A percentile compares a stretch with the other conserved stretches of the same genome.
Conservation (phyloP, 306 rosid species). For the Malus fusca region DNA sequence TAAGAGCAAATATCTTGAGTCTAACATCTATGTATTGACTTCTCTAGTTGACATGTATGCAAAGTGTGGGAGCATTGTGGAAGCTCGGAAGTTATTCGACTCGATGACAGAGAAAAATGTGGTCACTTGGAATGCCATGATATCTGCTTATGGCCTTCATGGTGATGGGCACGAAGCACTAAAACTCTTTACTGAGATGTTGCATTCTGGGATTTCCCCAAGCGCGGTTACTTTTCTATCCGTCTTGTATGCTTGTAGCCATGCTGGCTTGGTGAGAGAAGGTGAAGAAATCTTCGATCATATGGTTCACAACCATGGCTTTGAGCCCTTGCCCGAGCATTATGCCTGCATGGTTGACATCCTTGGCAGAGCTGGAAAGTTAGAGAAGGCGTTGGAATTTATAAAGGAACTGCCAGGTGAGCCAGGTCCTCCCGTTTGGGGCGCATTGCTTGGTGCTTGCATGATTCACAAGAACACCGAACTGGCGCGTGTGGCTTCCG, state of each 20-base stretch:
- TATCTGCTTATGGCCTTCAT: slow-evolving; percentile 90
- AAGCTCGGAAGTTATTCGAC: slow-evolving; percentile 71
- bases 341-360: slow-evolving; percentile 98
- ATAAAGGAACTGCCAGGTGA: slow-evolving; percentile 69
- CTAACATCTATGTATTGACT: slow-evolving; percentile 64
- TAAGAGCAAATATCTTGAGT: slow-evolving; percentile 59
- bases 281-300: slow-evolving; percentile 63
- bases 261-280: slow-evolving; percentile 80
- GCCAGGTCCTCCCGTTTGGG: slow-evolving; percentile 90
- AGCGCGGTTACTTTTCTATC: slow-evolving; percentile 74
- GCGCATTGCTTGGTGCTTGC: slow-evolving; percentile 87
- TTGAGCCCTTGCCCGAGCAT: slow-evolving; percentile 72
- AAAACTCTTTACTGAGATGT: slow-evolving; percentile 64
- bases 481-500: slow-evolving; percentile 68
- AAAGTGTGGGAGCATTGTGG: slow-evolving; percentile 74
- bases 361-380: slow-evolving; percentile 79
- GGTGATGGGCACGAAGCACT: slow-evolving; percentile 81
- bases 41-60: slow-evolving; percentile 92
- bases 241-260: slow-evolving; percentile 87
- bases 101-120: slow-evolving; percentile 61
- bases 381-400: slow-evolving; percentile 68
- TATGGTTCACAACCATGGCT: slow-evolving; percentile 59
- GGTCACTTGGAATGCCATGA: slow-evolving; percentile 95
- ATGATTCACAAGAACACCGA: slow-evolving; percentile 70
- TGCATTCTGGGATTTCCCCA: slow-evolving; percentile 47